Conservation (phyloP, 495 filamentous ascomycete species). For the Acidomyces sp. region DNA sequence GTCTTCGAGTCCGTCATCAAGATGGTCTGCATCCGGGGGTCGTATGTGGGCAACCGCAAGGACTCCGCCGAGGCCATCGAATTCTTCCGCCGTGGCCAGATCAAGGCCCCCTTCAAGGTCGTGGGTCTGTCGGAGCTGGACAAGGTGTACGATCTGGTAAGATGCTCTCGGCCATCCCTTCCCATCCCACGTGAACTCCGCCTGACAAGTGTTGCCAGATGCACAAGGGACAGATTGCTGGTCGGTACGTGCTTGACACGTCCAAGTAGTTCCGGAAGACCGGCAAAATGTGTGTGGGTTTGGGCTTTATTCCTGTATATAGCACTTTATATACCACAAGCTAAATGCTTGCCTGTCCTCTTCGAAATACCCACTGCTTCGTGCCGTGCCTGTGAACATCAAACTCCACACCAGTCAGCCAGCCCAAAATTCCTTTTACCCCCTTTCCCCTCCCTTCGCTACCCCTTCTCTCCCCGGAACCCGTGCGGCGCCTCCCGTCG, state of each 20-base stretch:
- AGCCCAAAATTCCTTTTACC: no score
- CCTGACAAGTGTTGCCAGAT: no score
- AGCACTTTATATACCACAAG: no score
- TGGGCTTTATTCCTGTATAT: no score
- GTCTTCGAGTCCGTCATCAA: slow-evolving; percentile 75
- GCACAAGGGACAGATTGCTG: slow-evolving; percentile 56
- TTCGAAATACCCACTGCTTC: no score
- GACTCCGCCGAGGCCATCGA: slow-evolving; percentile 78
- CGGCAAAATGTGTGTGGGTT: background rate
- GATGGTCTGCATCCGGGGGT: slow-evolving; percentile 88
- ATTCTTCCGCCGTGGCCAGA: slow-evolving; percentile 69
- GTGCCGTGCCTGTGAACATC: no score
- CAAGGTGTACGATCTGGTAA: slow-evolving; percentile 58
- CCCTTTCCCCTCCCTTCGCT: no score
- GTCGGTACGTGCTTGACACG: slow-evolving; percentile 74
- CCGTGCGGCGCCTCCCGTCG: no score
- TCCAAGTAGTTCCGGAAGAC: slow-evolving; percentile 32
- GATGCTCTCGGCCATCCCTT: slow-evolving; percentile 1
- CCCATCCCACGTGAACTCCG: slow-evolving; percentile 10
- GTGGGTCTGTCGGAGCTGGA: slow-evolving; percentile 64
- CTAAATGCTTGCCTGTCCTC: no score
- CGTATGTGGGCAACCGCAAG: slow-evolving; percentile 80
- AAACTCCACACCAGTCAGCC: no score
- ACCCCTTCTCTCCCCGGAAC: no score
- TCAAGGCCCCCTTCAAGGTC: slow-evolving; percentile 77